These are phyloP conservation scores for Hortiboletus campestris DNA, from an alignment of 768 basidiomycete genomes.

Conservation along the genomic window DNA sequence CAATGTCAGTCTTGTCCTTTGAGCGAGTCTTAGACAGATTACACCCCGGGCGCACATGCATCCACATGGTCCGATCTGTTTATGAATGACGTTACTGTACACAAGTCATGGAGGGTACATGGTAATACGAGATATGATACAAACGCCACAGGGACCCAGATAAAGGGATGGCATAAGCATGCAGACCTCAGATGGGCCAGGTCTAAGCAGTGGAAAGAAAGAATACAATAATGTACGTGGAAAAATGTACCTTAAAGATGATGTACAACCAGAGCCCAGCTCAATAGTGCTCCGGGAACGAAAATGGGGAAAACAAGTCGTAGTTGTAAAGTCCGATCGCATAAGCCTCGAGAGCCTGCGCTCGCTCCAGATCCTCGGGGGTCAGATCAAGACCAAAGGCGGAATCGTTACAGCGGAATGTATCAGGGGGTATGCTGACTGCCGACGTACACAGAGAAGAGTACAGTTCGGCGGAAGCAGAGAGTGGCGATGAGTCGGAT, in stretches of 20 bases:
- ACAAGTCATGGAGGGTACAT: conserved; percentile 1
- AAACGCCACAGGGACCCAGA: background rate
- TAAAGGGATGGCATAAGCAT: background rate
- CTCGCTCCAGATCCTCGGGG: conserved; percentile 23
- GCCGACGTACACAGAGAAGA: background rate
- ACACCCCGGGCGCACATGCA: background rate
- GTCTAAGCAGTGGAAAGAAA: conserved; percentile 4
- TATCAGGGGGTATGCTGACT: background rate
- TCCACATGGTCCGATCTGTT: background rate
- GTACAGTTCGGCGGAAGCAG: background rate
- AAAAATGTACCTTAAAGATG: background rate
- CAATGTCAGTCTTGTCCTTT: background rate
- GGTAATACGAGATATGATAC: conserved; percentile 1
- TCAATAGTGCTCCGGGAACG: conserved; percentile 20
- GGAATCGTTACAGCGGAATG: background rate
- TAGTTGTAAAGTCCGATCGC: conserved; percentile 28
- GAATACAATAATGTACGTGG: background rate
- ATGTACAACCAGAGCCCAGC: background rate
- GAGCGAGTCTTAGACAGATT: conserved; percentile 1
- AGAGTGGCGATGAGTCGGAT: background rate
- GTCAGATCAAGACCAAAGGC: conserved; percentile 1
- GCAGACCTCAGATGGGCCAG: background rate
- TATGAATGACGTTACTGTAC: background rate
- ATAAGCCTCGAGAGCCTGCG: conserved; percentile 30
- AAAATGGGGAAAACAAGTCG: conserved; percentile 23